These are phyloP conservation scores for Stemphylium vesicarium DNA, from an alignment of 2,329 filamentous ascomycete genomes.

Conservation along the genomic window DNA sequence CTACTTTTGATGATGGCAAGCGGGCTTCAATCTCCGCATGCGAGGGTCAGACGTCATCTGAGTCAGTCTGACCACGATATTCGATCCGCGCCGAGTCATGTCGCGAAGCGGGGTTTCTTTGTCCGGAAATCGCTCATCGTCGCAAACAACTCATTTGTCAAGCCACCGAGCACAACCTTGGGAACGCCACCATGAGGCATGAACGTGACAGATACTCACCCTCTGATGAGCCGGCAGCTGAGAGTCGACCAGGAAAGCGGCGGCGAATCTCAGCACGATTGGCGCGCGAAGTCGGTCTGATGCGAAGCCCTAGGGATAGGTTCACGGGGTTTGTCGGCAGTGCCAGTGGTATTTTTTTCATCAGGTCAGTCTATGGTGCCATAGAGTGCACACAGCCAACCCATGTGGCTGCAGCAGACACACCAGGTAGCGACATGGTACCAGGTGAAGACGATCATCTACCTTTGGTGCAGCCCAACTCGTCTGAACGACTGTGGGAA, in stretches of 20 bases:
- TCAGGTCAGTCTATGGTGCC: constrained; percentile 61
- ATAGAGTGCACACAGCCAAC: constrained; percentile 45
- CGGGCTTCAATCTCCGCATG: not conserved
- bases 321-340: constrained; percentile 64
- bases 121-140: not conserved
- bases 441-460: constrained; percentile 65
- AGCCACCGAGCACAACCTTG: not conserved
- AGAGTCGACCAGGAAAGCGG: constrained; percentile 20
- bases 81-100: not conserved
- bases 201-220: constrained; percentile 4
- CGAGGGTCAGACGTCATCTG: not conserved
- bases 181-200: constrained; percentile 12
- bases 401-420: constrained; percentile 21
- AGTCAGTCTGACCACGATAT: not conserved
- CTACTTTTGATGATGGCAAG: not conserved
- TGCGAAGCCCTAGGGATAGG: constrained; percentile 58
- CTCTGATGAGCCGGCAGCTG: not conserved
- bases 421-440: constrained; percentile 52
- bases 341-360: constrained; percentile 65
- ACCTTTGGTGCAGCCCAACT: constrained; percentile 29
- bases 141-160: not conserved
- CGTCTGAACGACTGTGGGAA: constrained; percentile 32
- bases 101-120: not conserved
- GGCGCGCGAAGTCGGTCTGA: constrained; percentile 56
- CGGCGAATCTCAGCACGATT: constrained; percentile 22